phyloP scores from a whole-genome alignment of 2,329 filamentous ascomycete species.

The Colletotrichum gloeosporioides region DNA sequence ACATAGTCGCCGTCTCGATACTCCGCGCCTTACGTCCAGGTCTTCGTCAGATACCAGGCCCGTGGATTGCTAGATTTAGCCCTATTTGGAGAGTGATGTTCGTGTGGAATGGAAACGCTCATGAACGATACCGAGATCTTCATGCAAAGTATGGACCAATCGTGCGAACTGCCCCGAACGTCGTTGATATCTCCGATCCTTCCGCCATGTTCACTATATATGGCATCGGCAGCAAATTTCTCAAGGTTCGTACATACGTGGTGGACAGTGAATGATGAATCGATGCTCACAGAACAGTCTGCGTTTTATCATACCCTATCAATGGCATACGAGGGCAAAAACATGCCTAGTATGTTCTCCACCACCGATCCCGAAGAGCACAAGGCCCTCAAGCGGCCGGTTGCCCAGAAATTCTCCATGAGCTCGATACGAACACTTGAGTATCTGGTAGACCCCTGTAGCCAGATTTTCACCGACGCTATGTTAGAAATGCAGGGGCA shows the following conservation, averaged over 20 bases:
- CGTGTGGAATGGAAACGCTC: neutral
- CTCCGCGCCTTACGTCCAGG: neutral
- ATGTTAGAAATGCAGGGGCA: neutral
- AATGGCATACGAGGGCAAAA: neutral
- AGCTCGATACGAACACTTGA: neutral
- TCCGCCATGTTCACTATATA: neutral
- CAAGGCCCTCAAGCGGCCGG: neutral
- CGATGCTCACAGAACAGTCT: neutral
- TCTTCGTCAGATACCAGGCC: neutral
- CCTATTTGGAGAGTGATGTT: constrained; percentile 39
- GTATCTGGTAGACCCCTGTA: neutral
- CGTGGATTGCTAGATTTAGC: neutral
- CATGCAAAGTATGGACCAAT: neutral
- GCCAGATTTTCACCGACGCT: neutral
- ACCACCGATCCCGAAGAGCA: neutral
- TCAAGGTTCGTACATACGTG: neutral
- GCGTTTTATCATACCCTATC: neutral
- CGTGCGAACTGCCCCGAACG: neutral
- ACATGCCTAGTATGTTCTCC: neutral
- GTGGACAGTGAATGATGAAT: neutral
- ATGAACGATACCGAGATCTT: neutral
- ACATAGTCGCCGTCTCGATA: rapidly evolving
- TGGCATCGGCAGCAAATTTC: neutral
- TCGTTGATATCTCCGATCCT: neutral
- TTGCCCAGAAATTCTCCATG: neutral